Conservation (phyloP, 768 basidiomycete species). For the Amanita molliuscula region DNA sequence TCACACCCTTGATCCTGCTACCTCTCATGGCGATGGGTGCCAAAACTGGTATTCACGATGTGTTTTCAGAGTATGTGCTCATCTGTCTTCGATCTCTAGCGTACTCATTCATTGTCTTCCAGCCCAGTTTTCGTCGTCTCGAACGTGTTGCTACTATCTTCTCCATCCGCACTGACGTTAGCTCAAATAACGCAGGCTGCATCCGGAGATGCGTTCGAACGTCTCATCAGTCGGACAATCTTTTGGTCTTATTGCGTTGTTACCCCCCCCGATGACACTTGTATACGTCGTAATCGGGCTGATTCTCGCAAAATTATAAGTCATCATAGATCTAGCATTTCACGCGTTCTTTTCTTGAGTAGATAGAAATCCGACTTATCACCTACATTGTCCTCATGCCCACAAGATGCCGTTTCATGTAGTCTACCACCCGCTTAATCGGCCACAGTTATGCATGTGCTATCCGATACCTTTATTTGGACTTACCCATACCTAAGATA, state of each 20-base stretch:
- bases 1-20: slow-evolving; percentile 70
- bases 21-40: slow-evolving; percentile 65
- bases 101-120: slow-evolving; percentile 1
- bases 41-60: slow-evolving; percentile 41
- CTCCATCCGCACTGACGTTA: slow-evolving; percentile 60
- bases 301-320: slow-evolving; percentile 41
- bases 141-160: slow-evolving; percentile 70
- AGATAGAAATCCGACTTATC: background rate
- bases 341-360: background rate
- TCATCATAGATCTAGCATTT: background rate
- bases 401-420: background rate
- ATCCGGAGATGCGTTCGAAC: slow-evolving; percentile 81
- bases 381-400: background rate
- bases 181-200: slow-evolving; percentile 74
- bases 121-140: slow-evolving; percentile 86
- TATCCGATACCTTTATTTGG: too few species aligned
- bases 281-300: slow-evolving; percentile 69
- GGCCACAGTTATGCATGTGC: too few species aligned
- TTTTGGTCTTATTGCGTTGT: slow-evolving; percentile 89
- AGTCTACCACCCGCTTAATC: background rate
- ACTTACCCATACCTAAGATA: too few species aligned
- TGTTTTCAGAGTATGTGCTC: slow-evolving; percentile 66
- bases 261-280: slow-evolving; percentile 82
- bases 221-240: slow-evolving; percentile 83
- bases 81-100: slow-evolving; percentile 4